Percentiles rank a stretch among this genome's conserved stretches.
Conservation (phyloP, 2,329 filamentous ascomycete genomes). For the Capronia americana region DNA sequence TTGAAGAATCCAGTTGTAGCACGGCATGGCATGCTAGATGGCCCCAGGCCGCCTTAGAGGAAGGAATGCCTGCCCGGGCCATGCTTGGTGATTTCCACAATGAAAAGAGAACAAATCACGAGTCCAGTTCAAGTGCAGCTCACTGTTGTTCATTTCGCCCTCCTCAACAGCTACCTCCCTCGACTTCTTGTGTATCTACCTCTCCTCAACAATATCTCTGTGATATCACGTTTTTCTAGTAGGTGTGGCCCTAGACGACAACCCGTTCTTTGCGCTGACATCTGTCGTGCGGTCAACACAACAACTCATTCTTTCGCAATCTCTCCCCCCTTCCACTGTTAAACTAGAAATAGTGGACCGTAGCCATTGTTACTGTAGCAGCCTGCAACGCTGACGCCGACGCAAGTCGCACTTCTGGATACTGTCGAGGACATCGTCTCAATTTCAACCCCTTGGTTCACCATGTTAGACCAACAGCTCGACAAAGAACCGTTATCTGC, state of each 20-base stretch:
- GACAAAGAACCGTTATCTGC: neutral
- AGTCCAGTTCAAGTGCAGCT: neutral
- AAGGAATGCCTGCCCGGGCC: neutral
- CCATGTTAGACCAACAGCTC: neutral
- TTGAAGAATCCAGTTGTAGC: conserved; percentile 8
- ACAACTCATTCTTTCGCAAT: neutral
- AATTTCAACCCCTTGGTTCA: neutral
- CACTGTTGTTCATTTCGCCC: neutral
- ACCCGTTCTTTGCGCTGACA: neutral
- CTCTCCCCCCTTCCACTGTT: neutral
- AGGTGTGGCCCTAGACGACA: too few relatives aligned
- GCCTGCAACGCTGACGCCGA: neutral
- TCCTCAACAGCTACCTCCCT: neutral
- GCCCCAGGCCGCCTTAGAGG: neutral
- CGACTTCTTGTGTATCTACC: neutral
- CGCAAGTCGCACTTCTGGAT: neutral
- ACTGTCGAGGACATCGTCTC: neutral
- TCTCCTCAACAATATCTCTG: neutral
- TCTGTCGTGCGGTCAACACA: neutral
- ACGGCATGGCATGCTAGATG: neutral
- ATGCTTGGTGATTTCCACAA: conserved; percentile 11
- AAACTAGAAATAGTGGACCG: neutral
- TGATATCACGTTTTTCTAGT: neutral
- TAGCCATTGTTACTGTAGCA: neutral
- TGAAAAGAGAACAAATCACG: conserved; percentile 9